phyloP scores from a whole-genome alignment of 345 rosid genomes.

The Rhodamnia argentea region DNA sequence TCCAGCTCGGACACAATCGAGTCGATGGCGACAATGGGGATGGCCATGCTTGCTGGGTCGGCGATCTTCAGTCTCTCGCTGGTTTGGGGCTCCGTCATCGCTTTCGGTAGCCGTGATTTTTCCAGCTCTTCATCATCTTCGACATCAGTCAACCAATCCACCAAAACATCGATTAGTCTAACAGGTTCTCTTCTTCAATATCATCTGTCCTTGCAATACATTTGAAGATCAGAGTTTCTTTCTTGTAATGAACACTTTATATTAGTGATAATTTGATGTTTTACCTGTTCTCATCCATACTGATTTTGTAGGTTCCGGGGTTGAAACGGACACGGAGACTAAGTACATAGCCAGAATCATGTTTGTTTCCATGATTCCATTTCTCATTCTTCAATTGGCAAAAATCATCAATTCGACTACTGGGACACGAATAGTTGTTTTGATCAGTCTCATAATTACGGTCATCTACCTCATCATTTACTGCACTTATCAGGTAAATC shows the following conservation, averaged over 20 bases:
- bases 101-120: constrained; percentile 30
- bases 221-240: not conserved
- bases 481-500: constrained; percentile 29
- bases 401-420: constrained; percentile 17
- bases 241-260: not conserved
- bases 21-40: constrained; percentile 21
- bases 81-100: constrained; percentile 32
- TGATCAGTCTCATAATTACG: constrained; percentile 21
- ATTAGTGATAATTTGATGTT: not conserved
- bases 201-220: not conserved
- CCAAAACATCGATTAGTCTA: constrained; percentile 1
- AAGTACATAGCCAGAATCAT: constrained; percentile 23
- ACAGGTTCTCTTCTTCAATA: not conserved
- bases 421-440: constrained; percentile 9
- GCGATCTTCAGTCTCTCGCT: constrained; percentile 28
- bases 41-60: constrained; percentile 44
- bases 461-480: constrained; percentile 14
- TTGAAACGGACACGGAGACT: constrained; percentile 24
- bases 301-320: constrained; percentile 28
- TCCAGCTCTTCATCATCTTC: constrained; percentile 5
- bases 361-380: constrained; percentile 26
- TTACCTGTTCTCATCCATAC: not conserved
- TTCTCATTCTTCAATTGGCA: constrained; percentile 32
- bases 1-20: constrained; percentile 13
- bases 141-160: not conserved